Evolutionary conservation across 2,329 filamentous ascomycete genomes (phyloP).

Genomic region (Epichloe uncinata): DNA sequence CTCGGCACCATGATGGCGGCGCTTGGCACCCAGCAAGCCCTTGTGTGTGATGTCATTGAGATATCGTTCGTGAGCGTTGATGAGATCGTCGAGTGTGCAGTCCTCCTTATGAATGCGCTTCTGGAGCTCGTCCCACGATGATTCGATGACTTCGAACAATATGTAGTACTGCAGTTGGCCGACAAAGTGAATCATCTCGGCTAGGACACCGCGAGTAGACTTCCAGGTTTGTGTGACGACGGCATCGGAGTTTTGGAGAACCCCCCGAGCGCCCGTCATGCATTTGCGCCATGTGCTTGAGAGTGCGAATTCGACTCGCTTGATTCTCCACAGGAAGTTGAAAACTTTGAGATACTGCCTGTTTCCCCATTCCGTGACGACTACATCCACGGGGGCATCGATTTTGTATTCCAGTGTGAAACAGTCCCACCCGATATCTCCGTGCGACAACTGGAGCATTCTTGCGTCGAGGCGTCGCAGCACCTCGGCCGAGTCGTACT

Average conservation of each 20-base stretch:
- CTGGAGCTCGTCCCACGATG: slow-evolving; percentile 85
- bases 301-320: slow-evolving; percentile 90
- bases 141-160: slow-evolving; percentile 94
- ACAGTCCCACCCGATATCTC: slow-evolving; percentile 97
- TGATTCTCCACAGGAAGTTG: slow-evolving; percentile 97
- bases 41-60: slow-evolving; percentile 93
- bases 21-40: slow-evolving; percentile 69
- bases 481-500: slow-evolving; percentile 87
- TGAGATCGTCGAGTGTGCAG: slow-evolving; percentile 88
- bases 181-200: slow-evolving; percentile 98
- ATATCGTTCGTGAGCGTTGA: slow-evolving; percentile 80
- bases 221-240: slow-evolving; percentile 76
- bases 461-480: slow-evolving; percentile 87
- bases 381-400: slow-evolving; percentile 88
- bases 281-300: slow-evolving; percentile 85
- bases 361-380: slow-evolving; percentile 90
- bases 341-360: slow-evolving; percentile 98
- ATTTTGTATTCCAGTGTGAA: slow-evolving; percentile 99
- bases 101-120: slow-evolving; percentile 69
- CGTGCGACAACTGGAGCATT: slow-evolving; percentile 92
- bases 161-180: slow-evolving; percentile 98
- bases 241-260: slow-evolving; percentile 60
- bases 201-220: slow-evolving; percentile 70
- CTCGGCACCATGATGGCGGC: slow-evolving; percentile 28
- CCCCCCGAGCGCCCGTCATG: slow-evolving; percentile 94